Percentiles rank a stretch among this genome's conserved stretches.
Conservation (phyloP, 768 basidiomycete genomes). For the Sistotremastrum suecicum region DNA sequence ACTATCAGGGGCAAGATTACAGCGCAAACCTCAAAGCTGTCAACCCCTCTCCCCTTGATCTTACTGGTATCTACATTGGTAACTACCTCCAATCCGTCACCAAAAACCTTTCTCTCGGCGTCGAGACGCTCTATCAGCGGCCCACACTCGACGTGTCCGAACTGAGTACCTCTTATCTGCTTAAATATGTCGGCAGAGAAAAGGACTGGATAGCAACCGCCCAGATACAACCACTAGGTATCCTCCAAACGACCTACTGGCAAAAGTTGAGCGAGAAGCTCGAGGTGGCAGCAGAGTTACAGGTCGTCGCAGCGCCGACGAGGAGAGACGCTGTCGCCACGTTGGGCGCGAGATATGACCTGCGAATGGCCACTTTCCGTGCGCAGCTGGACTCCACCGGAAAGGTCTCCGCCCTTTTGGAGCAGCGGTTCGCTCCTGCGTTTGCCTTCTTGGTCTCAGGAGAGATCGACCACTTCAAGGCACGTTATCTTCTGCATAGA, state of each 20-base stretch:
- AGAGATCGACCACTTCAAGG: slow-evolving; percentile 99
- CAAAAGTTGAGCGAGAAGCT: slow-evolving; percentile 92
- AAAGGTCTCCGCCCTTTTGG: slow-evolving; percentile 87
- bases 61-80: slow-evolving; percentile 84
- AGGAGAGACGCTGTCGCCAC: slow-evolving; percentile 89
- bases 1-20: slow-evolving; percentile 81
- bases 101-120: slow-evolving; percentile 77
- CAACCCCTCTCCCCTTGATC: slow-evolving; percentile 80
- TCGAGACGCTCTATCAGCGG: slow-evolving; percentile 75
- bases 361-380: slow-evolving; percentile 85
- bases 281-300: slow-evolving; percentile 91
- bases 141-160: slow-evolving; percentile 62
- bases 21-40: slow-evolving; percentile 74
- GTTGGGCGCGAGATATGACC: slow-evolving; percentile 91
- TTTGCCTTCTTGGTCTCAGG: slow-evolving; percentile 92
- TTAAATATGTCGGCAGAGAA: slow-evolving; percentile 58
- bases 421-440: slow-evolving; percentile 90
- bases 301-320: slow-evolving; percentile 61
- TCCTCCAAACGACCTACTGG: slow-evolving; percentile 89
- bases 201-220: slow-evolving; percentile 91
- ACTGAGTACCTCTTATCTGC: slow-evolving; percentile 58
- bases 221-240: slow-evolving; percentile 68
- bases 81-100: slow-evolving; percentile 89
- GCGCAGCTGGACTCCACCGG: slow-evolving; percentile 92
- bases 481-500: slow-evolving; percentile 17